Percentiles rank a stretch among this genome's conserved stretches.
These are phyloP conservation scores for Salix caprea DNA, from an alignment of 345 rosid genomes.

Conservation along the genomic window DNA sequence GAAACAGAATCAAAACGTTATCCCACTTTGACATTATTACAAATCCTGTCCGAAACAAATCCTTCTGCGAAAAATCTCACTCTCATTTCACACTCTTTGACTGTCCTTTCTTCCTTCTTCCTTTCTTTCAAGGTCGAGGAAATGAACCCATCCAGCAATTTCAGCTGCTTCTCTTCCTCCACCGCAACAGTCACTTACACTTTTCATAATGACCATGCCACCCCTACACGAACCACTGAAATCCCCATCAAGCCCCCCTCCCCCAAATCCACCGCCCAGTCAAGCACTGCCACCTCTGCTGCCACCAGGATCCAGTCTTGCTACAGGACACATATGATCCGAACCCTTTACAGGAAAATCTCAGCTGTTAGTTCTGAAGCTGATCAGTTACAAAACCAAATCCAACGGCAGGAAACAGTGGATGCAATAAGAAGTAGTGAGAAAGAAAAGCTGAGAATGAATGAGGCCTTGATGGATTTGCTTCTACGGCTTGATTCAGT, in stretches of 20 bases:
- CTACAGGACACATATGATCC: conserved; percentile 57
- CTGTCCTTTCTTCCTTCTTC: no score
- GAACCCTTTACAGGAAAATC: conserved; percentile 52
- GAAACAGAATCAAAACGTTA: no score
- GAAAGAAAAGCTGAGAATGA: conserved; percentile 61
- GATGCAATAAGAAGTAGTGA: conserved; percentile 60
- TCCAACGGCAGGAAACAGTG: conserved; percentile 85
- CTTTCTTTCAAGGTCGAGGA: no score
- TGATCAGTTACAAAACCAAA: conserved; percentile 45
- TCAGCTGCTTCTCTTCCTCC: conserved; percentile 28
- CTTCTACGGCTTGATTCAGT: conserved; percentile 77
- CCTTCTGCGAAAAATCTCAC: no score
- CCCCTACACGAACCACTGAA: conserved; percentile 27
- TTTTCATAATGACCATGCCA: conserved; percentile 30
- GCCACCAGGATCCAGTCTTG: conserved; percentile 68
- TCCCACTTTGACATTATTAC: no score
- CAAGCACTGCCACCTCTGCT: conserved; percentile 24
- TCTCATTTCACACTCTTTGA: no score
- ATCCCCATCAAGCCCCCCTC: conserved; percentile 30
- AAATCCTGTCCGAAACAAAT: no score
- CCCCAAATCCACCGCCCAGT: conserved; percentile 1
- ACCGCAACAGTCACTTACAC: conserved; percentile 39
- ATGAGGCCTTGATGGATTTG: conserved; percentile 75
- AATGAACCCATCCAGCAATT: conserved; percentile 39
- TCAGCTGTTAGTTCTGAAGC: conserved; percentile 53